Evolutionary conservation across 208 protist species (phyloP), one percentile per base, ranked within the genome.

Genomic region (Phytomonas francai): DNA sequence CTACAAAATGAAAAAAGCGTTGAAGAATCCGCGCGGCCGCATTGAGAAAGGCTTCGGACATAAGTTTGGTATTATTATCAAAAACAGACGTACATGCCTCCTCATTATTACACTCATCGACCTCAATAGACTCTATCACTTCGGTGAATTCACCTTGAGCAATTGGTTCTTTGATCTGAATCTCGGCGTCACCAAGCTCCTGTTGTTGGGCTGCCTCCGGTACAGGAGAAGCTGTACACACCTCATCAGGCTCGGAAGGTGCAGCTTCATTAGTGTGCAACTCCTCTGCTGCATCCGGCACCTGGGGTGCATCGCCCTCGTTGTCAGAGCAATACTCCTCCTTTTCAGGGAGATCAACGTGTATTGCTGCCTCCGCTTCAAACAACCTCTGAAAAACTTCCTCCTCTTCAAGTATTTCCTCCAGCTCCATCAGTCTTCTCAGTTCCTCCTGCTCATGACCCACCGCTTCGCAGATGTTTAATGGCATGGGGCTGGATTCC

Each of bases 1-100:
- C 57, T 7, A 72, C 57, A n/a, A 34, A 27, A 11, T 65, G 62
- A 25, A 79, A 63, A 60, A 74, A 81, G 22, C 66, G 9, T 39
- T 81, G 75, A 42, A 85, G 68, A 33, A 27, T 73, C 29, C 45
- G 56, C 12, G 80, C 80, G 14, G 80, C 80, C n/a, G 45, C 27
- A 3, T 27, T 32, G 7, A 22, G 28, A 42, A 25, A 8, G 9
- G 7, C 34, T 25, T 61, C 33, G 39, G 28, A 12, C 9, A 34
- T 31, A 51, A 12, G 27, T 12, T 32, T 25, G 33, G 16, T 8
- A 42, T 31, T 45, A 32, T 31, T 56, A 29, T 67, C 51, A 33
- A 56, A 28, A 39, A 25, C 33, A 57, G 49, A 61, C 14, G 22
- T 33, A 31, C 5, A 12, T 12, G 25, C 25, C 27, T 22, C 14